Percentiles rank a stretch among this genome's conserved stretches.
phyloP scores from a whole-genome alignment of 371 early-diverging fungal species.

The Blakeslea trispora region DNA sequence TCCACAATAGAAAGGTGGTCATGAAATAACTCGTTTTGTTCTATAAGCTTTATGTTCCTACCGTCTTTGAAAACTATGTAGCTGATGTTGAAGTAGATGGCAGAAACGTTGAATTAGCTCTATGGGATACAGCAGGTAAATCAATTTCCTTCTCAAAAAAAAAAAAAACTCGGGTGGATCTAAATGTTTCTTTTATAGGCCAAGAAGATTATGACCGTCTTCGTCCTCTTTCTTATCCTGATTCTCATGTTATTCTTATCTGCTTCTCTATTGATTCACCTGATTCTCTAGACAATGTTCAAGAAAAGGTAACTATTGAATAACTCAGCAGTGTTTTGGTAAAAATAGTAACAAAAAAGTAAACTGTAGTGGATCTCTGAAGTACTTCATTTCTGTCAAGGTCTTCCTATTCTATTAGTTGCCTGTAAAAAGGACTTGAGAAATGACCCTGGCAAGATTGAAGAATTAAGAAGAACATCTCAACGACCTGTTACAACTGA shows the following conservation, averaged over 20 bases:
- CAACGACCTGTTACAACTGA: constrained; percentile 82
- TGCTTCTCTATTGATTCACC: constrained; percentile 93
- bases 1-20: neutral
- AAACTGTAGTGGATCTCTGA: constrained; percentile 83
- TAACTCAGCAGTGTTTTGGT: neutral
- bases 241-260: constrained; percentile 96
- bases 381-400: constrained; percentile 87
- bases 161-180: neutral
- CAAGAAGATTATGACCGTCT: constrained; percentile 96
- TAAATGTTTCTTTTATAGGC: constrained; percentile 44
- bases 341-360: constrained; percentile 3
- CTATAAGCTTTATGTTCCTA: constrained; percentile 81
- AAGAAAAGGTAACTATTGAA: constrained; percentile 65
- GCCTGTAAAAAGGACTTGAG: constrained; percentile 94
- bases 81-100: constrained; percentile 93
- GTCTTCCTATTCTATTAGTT: constrained; percentile 86
- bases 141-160: no score
- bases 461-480: constrained; percentile 75
- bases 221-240: constrained; percentile 96
- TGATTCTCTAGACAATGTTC: constrained; percentile 94
- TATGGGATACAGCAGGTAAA: constrained; percentile 98
- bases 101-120: constrained; percentile 88
- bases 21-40: constrained; percentile 10
- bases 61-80: constrained; percentile 97
- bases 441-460: constrained; percentile 75